Percentiles rank a stretch among this genome's conserved stretches.
phyloP scores from a whole-genome alignment of 2,329 filamentous ascomycete genomes.

The Mycosphaerelloides madeirae region DNA sequence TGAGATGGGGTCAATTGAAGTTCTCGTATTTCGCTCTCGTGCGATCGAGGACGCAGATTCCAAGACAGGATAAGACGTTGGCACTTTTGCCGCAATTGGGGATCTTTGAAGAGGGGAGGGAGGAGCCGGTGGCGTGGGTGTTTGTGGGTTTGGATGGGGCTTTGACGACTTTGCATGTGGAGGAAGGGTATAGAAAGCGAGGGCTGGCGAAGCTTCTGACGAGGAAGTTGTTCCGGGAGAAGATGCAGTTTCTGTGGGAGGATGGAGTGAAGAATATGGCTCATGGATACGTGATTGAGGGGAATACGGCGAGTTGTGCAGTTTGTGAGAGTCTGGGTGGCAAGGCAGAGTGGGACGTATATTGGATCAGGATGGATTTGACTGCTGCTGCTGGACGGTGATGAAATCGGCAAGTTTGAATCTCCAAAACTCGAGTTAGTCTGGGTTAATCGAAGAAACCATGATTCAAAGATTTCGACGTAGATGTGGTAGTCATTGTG shows the following conservation, averaged over 20 bases:
- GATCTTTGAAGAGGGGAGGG: conserved; percentile 29
- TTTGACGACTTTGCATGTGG: conserved; percentile 58
- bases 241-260: conserved; percentile 37
- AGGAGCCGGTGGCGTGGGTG: conserved; percentile 59
- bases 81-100: conserved; percentile 37
- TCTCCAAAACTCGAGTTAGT: neutral
- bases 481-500: too few relatives aligned
- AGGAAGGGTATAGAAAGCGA: conserved; percentile 54
- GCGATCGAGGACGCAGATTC: conserved; percentile 52
- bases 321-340: conserved; percentile 61
- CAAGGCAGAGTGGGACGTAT: conserved; percentile 50
- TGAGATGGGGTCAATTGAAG: conserved; percentile 54
- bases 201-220: conserved; percentile 61
- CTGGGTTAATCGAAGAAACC: neutral
- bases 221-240: conserved; percentile 53
- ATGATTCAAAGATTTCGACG: too few relatives aligned
- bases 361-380: conserved; percentile 52
- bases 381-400: conserved; percentile 9
- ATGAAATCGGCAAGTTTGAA: neutral
- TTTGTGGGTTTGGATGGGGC: conserved; percentile 60
- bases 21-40: conserved; percentile 55
- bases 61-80: conserved; percentile 48
- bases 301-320: conserved; percentile 57
- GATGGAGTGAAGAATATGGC: conserved; percentile 47
- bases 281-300: conserved; percentile 59